Percentiles rank a stretch among this genome's conserved stretches.
These are phyloP conservation scores for Tuber aestivum DNA, from an alignment of 495 filamentous ascomycete species.

Conservation along the genomic window DNA sequence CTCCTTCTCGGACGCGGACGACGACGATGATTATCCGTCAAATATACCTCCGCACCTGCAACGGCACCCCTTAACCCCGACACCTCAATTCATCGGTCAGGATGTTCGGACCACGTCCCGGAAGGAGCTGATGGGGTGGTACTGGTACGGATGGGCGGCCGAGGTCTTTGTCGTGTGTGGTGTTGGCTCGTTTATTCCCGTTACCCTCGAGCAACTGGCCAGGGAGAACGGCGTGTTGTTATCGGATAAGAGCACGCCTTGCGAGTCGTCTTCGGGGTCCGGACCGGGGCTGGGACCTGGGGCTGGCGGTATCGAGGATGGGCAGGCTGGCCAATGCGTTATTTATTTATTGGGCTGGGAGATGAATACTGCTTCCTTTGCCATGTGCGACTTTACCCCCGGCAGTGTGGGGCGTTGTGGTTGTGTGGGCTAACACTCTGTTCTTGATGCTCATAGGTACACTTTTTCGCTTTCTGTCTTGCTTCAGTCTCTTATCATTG, in stretches of 20 bases:
- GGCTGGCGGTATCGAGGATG: conserved; percentile 37
- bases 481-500: conserved; percentile 79
- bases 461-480: conserved; percentile 90
- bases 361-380: conserved; percentile 94
- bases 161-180: conserved; percentile 97
- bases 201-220: conserved; percentile 87
- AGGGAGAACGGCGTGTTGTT: conserved; percentile 80
- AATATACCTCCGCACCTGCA: conserved; percentile 13
- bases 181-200: conserved; percentile 91
- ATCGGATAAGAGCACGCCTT: conserved; percentile 66
- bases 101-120: conserved; percentile 79
- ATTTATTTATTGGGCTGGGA: conserved; percentile 74
- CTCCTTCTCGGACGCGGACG: conserved; percentile 48
- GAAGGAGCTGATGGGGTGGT: conserved; percentile 89
- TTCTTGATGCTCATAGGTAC: conserved; percentile 49
- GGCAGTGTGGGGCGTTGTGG: conserved; percentile 1
- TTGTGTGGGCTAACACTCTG: conserved; percentile 14
- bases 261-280: conserved; percentile 46
- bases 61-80: conserved; percentile 21
- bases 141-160: conserved; percentile 93
- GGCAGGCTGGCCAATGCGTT: conserved; percentile 65
- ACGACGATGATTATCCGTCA: conserved; percentile 27
- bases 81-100: conserved; percentile 64
- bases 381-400: conserved; percentile 53
- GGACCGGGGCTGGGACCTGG: conserved; percentile 18